Percentiles rank a stretch among this genome's conserved stretches.
phyloP scores from a whole-genome alignment of 164 flowering plant species.

The Umbellularia californica region DNA sequence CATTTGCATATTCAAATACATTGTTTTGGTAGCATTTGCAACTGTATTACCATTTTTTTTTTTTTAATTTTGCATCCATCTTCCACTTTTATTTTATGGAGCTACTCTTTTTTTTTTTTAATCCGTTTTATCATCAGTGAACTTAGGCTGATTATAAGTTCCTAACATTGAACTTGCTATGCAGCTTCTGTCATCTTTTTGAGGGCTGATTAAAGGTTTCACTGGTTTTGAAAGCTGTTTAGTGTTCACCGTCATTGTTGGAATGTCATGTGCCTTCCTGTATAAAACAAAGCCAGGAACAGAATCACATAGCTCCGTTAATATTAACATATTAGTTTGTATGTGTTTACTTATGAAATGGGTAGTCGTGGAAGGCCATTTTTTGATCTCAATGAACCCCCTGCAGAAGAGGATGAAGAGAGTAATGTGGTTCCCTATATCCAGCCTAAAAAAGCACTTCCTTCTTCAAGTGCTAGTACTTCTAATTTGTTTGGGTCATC shows the following conservation, averaged over 20 bases:
- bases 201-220: not conserved
- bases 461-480: conserved; percentile 37
- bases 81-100: too few species aligned
- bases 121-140: too few species aligned
- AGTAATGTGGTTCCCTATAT: conserved; percentile 26
- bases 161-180: conserved; percentile 1
- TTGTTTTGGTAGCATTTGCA: not conserved
- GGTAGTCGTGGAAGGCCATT: conserved; percentile 74
- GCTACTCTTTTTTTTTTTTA: too few species aligned
- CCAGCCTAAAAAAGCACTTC: conserved; percentile 65
- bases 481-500: conserved; percentile 39
- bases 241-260: conserved; percentile 13
- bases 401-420: conserved; percentile 69
- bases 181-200: conserved; percentile 11
- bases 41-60: not conserved
- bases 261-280: conserved; percentile 30
- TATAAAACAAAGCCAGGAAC: conserved; percentile 18
- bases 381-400: conserved; percentile 95
- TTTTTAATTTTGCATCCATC: too few species aligned
- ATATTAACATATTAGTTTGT: conserved; percentile 31
- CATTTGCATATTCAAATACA: too few species aligned
- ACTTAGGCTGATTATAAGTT: not conserved
- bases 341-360: conserved; percentile 71
- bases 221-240: not conserved
- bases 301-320: conserved; percentile 9